Conservation (phyloP, 2,329 filamentous ascomycete genomes). For the Aureobasidium sp. region DNA sequence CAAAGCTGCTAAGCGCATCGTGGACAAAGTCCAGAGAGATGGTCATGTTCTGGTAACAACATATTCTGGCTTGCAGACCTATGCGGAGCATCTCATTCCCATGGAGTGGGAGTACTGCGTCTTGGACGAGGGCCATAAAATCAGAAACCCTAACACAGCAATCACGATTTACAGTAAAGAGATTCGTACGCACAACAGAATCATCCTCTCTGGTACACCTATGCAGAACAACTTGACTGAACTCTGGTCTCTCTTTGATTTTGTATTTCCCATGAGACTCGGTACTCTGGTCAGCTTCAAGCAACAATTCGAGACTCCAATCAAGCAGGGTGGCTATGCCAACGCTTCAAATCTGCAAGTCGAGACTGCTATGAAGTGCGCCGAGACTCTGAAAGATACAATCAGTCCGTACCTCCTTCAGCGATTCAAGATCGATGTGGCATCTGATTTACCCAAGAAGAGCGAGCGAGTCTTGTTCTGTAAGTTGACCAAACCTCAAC, state of each 20-base stretch:
- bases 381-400: slow-evolving; percentile 85
- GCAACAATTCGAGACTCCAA: slow-evolving; percentile 87
- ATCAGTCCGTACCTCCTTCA: slow-evolving; percentile 92
- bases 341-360: slow-evolving; percentile 92
- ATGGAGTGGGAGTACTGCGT: slow-evolving; percentile 91
- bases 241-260: slow-evolving; percentile 95
- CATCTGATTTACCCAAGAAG: slow-evolving; percentile 88
- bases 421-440: slow-evolving; percentile 87
- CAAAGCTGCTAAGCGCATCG: slow-evolving; percentile 69
- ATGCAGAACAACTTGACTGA: slow-evolving; percentile 97
- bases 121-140: slow-evolving; percentile 95
- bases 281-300: slow-evolving; percentile 88
- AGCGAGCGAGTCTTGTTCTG: slow-evolving; percentile 95
- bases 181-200: slow-evolving; percentile 76
- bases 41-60: slow-evolving; percentile 94
- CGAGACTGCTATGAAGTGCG: slow-evolving; percentile 88
- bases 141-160: slow-evolving; percentile 89
- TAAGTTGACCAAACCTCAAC: slow-evolving; percentile 75
- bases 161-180: slow-evolving; percentile 96
- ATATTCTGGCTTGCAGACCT: slow-evolving; percentile 91
- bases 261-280: slow-evolving; percentile 91
- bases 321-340: slow-evolving; percentile 86
- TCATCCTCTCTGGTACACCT: slow-evolving; percentile 92
- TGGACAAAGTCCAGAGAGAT: slow-evolving; percentile 71
- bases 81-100: slow-evolving; percentile 72